Conservation (phyloP, 441 rosid species). For the Gossypium schwendimanii region DNA sequence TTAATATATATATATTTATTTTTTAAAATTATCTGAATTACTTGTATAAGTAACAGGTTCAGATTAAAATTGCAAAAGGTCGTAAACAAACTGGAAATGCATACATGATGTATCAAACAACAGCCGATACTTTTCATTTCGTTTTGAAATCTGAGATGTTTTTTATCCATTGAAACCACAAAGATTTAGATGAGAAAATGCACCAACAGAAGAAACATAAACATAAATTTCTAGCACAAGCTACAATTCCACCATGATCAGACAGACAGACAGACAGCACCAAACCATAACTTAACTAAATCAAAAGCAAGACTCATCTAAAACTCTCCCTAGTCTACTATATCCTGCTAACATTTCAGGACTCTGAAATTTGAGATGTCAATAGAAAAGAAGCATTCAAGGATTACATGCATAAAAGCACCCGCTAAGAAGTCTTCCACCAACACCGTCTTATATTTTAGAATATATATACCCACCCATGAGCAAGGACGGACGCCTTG, state of each 20-base stretch:
- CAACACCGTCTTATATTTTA: constrained; percentile 15
- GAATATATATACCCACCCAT: neutral
- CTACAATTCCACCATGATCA: constrained; percentile 16
- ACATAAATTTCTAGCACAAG: constrained; percentile 11
- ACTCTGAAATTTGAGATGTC: neutral
- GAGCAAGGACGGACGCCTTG: neutral
- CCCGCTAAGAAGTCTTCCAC: constrained; percentile 17
- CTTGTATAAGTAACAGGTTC: no score
- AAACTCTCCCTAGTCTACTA: constrained; percentile 17
- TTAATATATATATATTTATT: no score
- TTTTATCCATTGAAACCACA: constrained; percentile 11
- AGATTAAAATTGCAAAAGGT: no score
- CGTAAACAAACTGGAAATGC: no score
- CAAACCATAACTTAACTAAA: constrained; percentile 23
- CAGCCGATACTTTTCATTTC: neutral
- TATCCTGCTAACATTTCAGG: constrained; percentile 20
- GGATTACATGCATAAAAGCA: constrained; percentile 8
- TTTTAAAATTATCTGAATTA: no score
- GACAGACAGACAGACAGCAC: constrained; percentile 9
- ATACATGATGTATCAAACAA: neutral
- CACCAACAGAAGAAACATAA: neutral
- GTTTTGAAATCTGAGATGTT: neutral
- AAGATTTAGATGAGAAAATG: neutral
- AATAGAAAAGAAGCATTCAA: constrained; percentile 8
- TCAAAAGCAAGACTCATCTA: constrained; percentile 24